phyloP scores from a whole-genome alignment of 1,284 basidiomycete species.

The Tausonia pullulans region DNA sequence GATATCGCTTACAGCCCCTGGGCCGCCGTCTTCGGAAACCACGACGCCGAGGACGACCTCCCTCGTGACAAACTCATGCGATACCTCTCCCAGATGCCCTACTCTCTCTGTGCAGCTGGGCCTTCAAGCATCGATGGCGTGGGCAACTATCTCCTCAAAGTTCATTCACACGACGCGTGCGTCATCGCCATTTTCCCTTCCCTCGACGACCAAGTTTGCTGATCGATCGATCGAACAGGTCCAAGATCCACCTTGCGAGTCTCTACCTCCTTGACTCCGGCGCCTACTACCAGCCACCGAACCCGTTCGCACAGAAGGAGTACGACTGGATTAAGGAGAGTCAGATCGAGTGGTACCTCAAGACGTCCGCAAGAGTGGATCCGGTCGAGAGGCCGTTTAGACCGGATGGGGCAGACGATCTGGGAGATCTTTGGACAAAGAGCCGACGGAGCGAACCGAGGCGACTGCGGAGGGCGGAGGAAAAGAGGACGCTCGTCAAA shows the following conservation, averaged over 20 bases:
- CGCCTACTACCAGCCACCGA: constrained; percentile 50
- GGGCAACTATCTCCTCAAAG: constrained; percentile 46
- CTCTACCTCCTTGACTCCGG: constrained; percentile 91
- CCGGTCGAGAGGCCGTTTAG: constrained; percentile 67
- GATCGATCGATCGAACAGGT: constrained; percentile 37
- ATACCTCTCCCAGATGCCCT: constrained; percentile 67
- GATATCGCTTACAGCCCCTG: constrained; percentile 45
- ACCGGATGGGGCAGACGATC: constrained; percentile 58
- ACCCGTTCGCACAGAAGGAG: constrained; percentile 49
- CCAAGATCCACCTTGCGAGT: constrained; percentile 74
- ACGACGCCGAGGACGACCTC: constrained; percentile 57
- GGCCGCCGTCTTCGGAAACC: constrained; percentile 86
- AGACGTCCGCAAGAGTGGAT: constrained; percentile 57
- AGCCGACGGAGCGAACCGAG: constrained; percentile 24
- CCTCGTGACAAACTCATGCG: constrained; percentile 50
- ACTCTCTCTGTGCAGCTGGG: constrained; percentile 65
- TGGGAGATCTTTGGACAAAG: constrained; percentile 48
- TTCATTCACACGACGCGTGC: constrained; percentile 46
- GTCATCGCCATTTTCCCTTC: constrained; percentile 28
- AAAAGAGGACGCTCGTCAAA: constrained; percentile 54
- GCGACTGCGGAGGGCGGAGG: constrained; percentile 14
- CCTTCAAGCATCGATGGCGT: constrained; percentile 71
- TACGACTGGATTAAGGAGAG: constrained; percentile 63
- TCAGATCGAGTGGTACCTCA: constrained; percentile 79
- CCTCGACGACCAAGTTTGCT: neutral